Conservation (phyloP, 495 filamentous ascomycete species). For the Neurospora tetrasperma region DNA sequence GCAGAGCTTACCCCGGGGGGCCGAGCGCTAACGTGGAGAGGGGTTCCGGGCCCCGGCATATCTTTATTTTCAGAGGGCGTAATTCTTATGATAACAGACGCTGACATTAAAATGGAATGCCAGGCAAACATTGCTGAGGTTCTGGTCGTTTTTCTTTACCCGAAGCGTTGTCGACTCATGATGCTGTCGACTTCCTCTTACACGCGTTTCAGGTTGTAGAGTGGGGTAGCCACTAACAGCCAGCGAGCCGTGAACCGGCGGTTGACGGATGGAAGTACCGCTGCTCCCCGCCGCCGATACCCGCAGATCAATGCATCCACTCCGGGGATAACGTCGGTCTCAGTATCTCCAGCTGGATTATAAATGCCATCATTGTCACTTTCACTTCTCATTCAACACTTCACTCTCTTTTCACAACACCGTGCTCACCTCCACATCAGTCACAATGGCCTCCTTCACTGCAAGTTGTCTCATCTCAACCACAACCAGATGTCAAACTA, state of each 20-base stretch:
- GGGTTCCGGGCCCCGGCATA: neutral
- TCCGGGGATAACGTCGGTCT: neutral
- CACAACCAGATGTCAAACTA: too few relatives aligned
- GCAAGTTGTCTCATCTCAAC: slow-evolving; percentile 5
- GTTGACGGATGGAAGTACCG: neutral
- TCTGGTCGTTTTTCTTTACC: too few relatives aligned
- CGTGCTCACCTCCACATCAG: too few relatives aligned
- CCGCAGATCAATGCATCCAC: neutral
- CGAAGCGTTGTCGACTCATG: neutral
- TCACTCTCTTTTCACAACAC: neutral
- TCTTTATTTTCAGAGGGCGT: neutral
- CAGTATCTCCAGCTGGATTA: neutral
- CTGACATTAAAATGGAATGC: too few relatives aligned
- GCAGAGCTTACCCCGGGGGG: neutral
- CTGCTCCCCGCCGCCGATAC: neutral
- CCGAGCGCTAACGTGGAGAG: neutral
- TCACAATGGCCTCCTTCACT: slow-evolving; percentile 19
- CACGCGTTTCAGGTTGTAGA: neutral
- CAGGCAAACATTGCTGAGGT: too few relatives aligned
- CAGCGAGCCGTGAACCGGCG: neutral
- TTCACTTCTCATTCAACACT: neutral
- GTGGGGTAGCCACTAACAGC: neutral
- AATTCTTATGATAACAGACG: neutral
- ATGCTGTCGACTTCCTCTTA: neutral
- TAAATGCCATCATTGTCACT: neutral